These are phyloP conservation scores for Xylariaceae sp. DNA, from an alignment of 2,329 filamentous ascomycete genomes.

Conservation along the genomic window DNA sequence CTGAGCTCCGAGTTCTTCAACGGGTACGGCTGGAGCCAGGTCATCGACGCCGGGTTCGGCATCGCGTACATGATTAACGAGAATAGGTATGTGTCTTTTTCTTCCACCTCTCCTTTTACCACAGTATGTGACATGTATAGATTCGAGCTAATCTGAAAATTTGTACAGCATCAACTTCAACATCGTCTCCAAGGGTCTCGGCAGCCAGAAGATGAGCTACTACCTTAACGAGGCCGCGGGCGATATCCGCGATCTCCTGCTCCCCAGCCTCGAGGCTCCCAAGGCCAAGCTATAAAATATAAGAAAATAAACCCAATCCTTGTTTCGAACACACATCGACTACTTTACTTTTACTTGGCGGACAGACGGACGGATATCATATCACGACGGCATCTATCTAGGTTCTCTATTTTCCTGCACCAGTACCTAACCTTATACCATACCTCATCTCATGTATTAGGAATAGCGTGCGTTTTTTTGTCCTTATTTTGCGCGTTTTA, in stretches of 20 bases:
- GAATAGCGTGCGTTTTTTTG: too few relatives aligned
- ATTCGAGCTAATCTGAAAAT: too few relatives aligned
- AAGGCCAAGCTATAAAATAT: constrained; percentile 92
- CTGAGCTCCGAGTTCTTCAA: constrained; percentile 97
- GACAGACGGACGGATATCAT: too few relatives aligned
- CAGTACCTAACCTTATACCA: too few relatives aligned
- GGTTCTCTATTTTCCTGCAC: too few relatives aligned
- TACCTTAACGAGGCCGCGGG: constrained; percentile 90
- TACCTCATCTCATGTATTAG: too few relatives aligned
- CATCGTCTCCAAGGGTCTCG: constrained; percentile 87
- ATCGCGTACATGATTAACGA: constrained; percentile 99
- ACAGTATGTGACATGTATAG: not conserved
- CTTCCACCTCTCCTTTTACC: not conserved
- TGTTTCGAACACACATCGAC: too few relatives aligned
- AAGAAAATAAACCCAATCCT: too few relatives aligned
- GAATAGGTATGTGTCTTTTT: constrained; percentile 61
- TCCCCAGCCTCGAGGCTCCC: constrained; percentile 69
- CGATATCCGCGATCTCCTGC: constrained; percentile 81
- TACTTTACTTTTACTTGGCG: too few relatives aligned
- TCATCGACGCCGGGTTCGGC: constrained; percentile 91
- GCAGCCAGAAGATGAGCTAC: constrained; percentile 82
- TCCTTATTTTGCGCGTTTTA: too few relatives aligned
- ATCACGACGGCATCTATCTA: too few relatives aligned
- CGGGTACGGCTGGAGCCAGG: constrained; percentile 97
- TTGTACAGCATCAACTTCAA: constrained; percentile 87